phyloP scores from a whole-genome alignment of 768 basidiomycete genomes.

The Amanita exitialis region DNA sequence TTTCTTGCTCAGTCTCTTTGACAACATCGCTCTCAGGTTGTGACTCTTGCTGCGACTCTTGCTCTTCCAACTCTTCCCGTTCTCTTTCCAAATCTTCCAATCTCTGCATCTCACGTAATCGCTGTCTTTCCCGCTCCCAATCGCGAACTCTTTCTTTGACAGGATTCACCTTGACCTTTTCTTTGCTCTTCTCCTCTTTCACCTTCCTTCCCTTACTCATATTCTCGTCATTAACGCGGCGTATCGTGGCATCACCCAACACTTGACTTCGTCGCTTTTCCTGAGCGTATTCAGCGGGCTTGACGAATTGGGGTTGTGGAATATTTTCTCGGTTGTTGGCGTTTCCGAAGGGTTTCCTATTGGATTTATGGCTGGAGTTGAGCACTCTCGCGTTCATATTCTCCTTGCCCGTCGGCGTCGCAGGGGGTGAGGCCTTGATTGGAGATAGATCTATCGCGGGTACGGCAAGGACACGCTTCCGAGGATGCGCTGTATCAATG shows the following conservation, averaged over 20 bases:
- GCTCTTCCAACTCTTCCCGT: conserved; percentile 30
- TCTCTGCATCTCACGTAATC: conserved; percentile 59
- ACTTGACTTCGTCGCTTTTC: conserved; percentile 6
- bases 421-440: conserved; percentile 43
- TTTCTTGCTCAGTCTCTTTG: conserved; percentile 12
- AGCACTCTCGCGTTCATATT: conserved; percentile 15
- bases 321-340: conserved; percentile 18
- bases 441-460: conserved; percentile 33
- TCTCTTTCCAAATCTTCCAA: conserved; percentile 49
- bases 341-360: conserved; percentile 23
- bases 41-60: conserved; percentile 18
- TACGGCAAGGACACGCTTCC: conserved; percentile 26
- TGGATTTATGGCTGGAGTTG: conserved; percentile 12
- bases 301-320: conserved; percentile 11
- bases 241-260: conserved; percentile 5
- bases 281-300: conserved; percentile 7
- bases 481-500: conserved; percentile 18
- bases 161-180: conserved; percentile 31
- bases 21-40: neutral
- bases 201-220: conserved; percentile 7
- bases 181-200: conserved; percentile 8
- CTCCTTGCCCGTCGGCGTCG: conserved; percentile 32
- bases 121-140: conserved; percentile 66
- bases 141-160: conserved; percentile 58
- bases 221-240: conserved; percentile 5